Evolutionary conservation across 2,329 filamentous ascomycete species (phyloP), one percentile per base, ranked within the genome.

Genomic region (Ascochyta pisi): DNA sequence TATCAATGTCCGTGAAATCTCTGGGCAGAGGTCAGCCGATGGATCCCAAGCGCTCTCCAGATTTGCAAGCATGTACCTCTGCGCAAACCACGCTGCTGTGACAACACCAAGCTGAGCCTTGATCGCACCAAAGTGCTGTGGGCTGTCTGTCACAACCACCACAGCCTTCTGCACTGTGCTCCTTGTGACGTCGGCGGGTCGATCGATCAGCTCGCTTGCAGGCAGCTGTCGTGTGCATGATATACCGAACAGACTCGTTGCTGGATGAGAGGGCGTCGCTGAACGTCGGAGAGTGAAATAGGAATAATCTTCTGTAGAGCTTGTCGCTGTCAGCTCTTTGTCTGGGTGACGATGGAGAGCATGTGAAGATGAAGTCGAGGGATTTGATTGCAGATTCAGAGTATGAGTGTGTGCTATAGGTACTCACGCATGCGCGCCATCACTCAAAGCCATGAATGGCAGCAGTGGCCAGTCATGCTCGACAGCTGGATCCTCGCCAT

Each of bases 111-210:
- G 80, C 64, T 95, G 89, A 77, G 98, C 91, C 68, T 94, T 88
- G 73, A 99, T 80, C 79, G 95, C 90, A 52, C 92, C 93, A 76
- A 99, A 96, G 69, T 87, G 87, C 71, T 95, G 90, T 8, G 95
- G 95, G 61, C 87, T 92, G 76, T 97, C 91, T 50, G 91, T 92
- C 65, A 99, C 92, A 51, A 96, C 92, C 41, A 99, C 94, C 3
- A 99, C 92, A 13, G 94, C 95, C 80, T 99, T 99, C 75, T 99
- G 95, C 38, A 99, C 95, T 1, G 95, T 97, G 57, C 92, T 96
- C 59, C 95, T 85, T n/a, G 95, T 99, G 47, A 99, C 95, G 54
- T 98, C 94, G 46, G 89, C 82, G 0, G 92, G 90, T 26, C 91
- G 86, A 71, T 91, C 87, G 63, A 92, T 84, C 60, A 99, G 82